Base-by-base conservation (phyloP, 2,329 filamentous ascomycete genomes). In the Neobulgaria alba region DNA sequence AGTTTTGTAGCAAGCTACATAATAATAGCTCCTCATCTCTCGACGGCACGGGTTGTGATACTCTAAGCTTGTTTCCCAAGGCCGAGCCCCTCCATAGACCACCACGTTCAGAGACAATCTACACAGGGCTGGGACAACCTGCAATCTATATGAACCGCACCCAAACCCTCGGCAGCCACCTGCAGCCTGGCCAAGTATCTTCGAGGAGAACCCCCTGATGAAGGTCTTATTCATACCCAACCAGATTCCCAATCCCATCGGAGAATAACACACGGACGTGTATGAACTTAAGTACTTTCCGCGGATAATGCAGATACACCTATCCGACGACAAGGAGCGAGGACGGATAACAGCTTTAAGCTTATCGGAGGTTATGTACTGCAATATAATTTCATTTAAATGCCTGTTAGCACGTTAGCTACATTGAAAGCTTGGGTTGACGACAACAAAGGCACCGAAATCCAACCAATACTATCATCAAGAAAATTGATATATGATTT, bases 341-440 rank as follows among this genome's bases (percentile, higher is more conserved):
- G 15, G 9, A 14, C 39, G 10, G 3, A 12, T 19, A 19, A 32
- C 21, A 31, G 26, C 29, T 39, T 47, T 47, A 45, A 46, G 44
- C 15, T 49, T 42, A 44, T 45, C 29, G 33, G 19, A 15, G 29
- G 20, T 26, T 29, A 16, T 20, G 37, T 34, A 39, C 42, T 50
- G 42, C 40, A 47, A 47, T 50, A 45, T 45, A 42, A 47, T 36
- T 42, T 42, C 34, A 38, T 43, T 36, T 29, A 12, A 26, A 26
- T 7, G 7, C 23, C 23, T 7, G 23, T 26, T 26, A n/a, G n/a
- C n/a, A n/a, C n/a, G n/a, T n/a, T n/a, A n/a, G n/a, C n/a, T n/a
- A n/a, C n/a, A n/a, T n/a, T n/a, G n/a, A n/a, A n/a, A n/a, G n/a
- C n/a, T n/a, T n/a, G n/a, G n/a, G n/a, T n/a, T n/a, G n/a, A n/a